These are phyloP conservation scores for Oenanthe javanica DNA, from an alignment of 140 eudicot genomes.

Conservation along the genomic window DNA sequence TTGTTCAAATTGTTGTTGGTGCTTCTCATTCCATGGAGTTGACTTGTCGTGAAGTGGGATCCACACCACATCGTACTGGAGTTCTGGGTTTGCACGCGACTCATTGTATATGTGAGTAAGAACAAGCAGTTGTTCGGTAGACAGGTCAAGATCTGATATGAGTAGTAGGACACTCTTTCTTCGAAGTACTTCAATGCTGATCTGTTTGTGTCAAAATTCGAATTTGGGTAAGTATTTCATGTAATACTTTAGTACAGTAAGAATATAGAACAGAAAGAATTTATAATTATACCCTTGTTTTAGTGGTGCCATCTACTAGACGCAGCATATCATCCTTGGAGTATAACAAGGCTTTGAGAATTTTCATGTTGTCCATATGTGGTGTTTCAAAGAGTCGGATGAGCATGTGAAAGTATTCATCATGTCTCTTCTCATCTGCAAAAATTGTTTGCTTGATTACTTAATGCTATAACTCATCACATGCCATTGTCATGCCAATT, in stretches of 20 bases:
- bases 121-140: slow-evolving; percentile 50
- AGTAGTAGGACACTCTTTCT: slow-evolving; percentile 65
- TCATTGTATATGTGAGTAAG: slow-evolving; percentile 57
- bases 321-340: slow-evolving; percentile 68
- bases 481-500: neutral
- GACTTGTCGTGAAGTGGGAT: slow-evolving; percentile 55
- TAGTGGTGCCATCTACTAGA: slow-evolving; percentile 50
- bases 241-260: neutral
- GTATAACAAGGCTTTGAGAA: slow-evolving; percentile 60
- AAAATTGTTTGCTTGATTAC: neutral
- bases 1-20: slow-evolving; percentile 47
- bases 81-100: slow-evolving; percentile 35
- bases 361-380: slow-evolving; percentile 64
- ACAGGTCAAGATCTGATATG: slow-evolving; percentile 68
- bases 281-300: slow-evolving; percentile 37
- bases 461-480: no score
- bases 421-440: slow-evolving; percentile 78
- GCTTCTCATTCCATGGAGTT: slow-evolving; percentile 47
- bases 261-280: neutral
- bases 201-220: slow-evolving; percentile 37
- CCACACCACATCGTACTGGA: slow-evolving; percentile 77
- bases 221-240: neutral
- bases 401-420: slow-evolving; percentile 61
- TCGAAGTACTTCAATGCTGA: slow-evolving; percentile 45
- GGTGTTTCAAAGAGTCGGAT: slow-evolving; percentile 45